Base-by-base conservation (phyloP, 331 rosid species). In the Malus hybrid region DNA sequence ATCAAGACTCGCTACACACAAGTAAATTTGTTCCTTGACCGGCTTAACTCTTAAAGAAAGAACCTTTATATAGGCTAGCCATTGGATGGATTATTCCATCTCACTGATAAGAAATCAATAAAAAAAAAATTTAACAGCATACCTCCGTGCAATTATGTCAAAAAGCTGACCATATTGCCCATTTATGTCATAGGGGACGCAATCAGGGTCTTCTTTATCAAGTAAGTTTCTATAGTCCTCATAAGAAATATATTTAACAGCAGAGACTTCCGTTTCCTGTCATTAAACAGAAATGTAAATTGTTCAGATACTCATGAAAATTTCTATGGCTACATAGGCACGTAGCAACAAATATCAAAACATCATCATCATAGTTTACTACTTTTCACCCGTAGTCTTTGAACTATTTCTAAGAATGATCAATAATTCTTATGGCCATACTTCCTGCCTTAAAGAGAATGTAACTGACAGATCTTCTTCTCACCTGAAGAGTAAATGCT, bases 401-500 rank as follows among this genome's bases (percentile, higher is more conserved):
- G 29, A 56, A 46, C 48, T 32, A 27, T 70, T 31, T 70, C 31
- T 48, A 5, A 5, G 36, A 50, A 39, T 78, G 64, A 52, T 20
- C 8, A 61, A 70, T n/a, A 34, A 6, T 46, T 32, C 65, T 50
- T 39, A 56, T 28, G 18, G 31, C 52, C 52, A 32, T 28, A 14
- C 33, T 62, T 24, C 55, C 52, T 22, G 32, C 15, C 57, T 33
- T 27, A 46, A 11, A 50, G 27, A 70, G 15, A 78, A 62, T 70
- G 13, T 48, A 78, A 70, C 31, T 63, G 57, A 76, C 46, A 42
- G 69, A 55, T 70, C 33, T 48, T 22, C 70, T 27, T 75, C 90
- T 82, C 67, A 92, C 99, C 97, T 94, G 99, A 75, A 92, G 97
- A 75, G 89, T 79, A 85, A 94, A 92, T 65, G 97, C 97, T 82